phyloP scores from a whole-genome alignment of 2,329 filamentous ascomycete genomes.

The Colletotrichum sp. region DNA sequence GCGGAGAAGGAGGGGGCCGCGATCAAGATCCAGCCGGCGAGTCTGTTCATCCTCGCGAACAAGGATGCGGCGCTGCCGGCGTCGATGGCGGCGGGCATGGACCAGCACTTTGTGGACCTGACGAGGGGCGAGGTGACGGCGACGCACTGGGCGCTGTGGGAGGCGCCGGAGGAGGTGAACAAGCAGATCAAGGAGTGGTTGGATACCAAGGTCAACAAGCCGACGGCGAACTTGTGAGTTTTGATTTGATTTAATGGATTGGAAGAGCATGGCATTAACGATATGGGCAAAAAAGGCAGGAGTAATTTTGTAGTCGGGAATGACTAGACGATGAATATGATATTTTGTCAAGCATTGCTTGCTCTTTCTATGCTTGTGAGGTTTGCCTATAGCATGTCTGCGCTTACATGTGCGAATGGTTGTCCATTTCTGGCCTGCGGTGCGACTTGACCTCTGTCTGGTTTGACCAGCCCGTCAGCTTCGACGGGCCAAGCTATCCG shows the following conservation, averaged over 20 bases:
- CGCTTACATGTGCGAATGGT: background rate
- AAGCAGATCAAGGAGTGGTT: constrained; percentile 71
- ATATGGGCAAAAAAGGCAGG: background rate
- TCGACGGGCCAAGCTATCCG: background rate
- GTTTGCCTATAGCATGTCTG: background rate
- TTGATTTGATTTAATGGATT: background rate
- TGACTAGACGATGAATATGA: background rate
- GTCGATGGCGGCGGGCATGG: constrained; percentile 75
- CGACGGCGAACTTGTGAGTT: constrained; percentile 10
- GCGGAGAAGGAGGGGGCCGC: constrained; percentile 32
- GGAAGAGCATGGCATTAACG: background rate
- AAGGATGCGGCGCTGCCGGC: constrained; percentile 77
- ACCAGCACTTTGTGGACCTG: constrained; percentile 66
- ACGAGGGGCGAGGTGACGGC: constrained; percentile 70
- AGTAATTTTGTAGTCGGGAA: background rate
- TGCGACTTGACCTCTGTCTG: background rate
- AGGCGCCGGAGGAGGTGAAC: constrained; percentile 76
- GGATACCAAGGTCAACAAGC: constrained; percentile 33
- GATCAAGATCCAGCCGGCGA: constrained; percentile 61
- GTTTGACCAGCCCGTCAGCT: background rate
- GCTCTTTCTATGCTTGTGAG: background rate
- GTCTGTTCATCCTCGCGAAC: constrained; percentile 76
- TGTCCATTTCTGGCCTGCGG: background rate
- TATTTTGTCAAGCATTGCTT: background rate
- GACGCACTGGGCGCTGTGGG: constrained; percentile 83